Base-by-base conservation (phyloP, 2,329 filamentous ascomycete genomes). In the Fusarium gaditjirri region DNA sequence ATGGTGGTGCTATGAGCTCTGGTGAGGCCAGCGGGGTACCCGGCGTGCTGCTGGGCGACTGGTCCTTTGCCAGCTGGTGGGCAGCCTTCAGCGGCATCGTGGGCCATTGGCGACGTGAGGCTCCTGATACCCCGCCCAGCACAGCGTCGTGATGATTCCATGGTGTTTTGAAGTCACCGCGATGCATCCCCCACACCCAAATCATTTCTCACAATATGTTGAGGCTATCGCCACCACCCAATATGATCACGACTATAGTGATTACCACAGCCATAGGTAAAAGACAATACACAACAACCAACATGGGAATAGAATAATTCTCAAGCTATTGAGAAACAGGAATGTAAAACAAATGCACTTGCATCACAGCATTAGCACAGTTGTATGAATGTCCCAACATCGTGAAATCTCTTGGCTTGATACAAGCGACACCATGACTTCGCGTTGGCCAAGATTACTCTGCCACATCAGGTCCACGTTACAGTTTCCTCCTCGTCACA, bases 151-250 rank as follows among this genome's bases (percentile, higher is more conserved):
- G 67, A 65, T 56, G 25, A 53, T 74, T 57, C 8, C 14, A 8
- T 29, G 44, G 67, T 75, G 72, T 70, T 72, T 64, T 49, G 61
- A 61, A 44, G 59, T 52, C 49, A 54, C 59, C 54, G 29, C 14
- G 10, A 47, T 55, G n/a, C 11, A 23, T 36, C 21, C 27, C 23
- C 21, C 46, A 14, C 41, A 47, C n/a, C 31, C 29, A 52, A 54
- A 27, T 53, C 25, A 54, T 42, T 39, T 57, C 41, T 46, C 29
- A n/a, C 27, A 33, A 36, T 13, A 13, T 17, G 27, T 53, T 70
- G 60, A 68, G 23, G 58, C 25, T 46, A 54, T 55, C 67, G 56
- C 25, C 62, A 57, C 41, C 55, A 70, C 19, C 43, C 17, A 58
- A 61, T 43, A 12, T 35, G 43, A 33, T 27, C 60, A 61, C 29